Evolutionary conservation across 352 stramenopile genomes (phyloP).

Genomic region (Pythium monospermum): DNA sequence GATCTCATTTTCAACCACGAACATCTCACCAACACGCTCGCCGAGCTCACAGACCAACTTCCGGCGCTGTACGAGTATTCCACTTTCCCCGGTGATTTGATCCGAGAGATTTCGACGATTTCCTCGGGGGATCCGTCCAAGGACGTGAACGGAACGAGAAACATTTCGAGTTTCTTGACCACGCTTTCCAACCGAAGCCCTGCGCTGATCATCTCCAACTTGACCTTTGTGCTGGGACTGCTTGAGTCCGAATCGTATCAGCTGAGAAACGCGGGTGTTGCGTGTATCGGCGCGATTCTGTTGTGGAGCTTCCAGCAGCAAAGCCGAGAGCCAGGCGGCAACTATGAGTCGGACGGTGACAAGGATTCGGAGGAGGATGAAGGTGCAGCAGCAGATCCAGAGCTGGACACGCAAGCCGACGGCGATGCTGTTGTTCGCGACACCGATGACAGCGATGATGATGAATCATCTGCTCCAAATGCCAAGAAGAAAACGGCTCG

Average conservation of each 20-base stretch:
- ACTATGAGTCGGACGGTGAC: constrained; percentile 23
- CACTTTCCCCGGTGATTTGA: constrained; percentile 61
- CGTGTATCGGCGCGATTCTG: constrained; percentile 71
- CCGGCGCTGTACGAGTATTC: constrained; percentile 58
- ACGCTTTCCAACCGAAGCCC: constrained; percentile 57
- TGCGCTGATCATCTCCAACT: constrained; percentile 65
- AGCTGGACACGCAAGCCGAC: too few species aligned
- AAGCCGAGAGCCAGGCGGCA: constrained; percentile 19
- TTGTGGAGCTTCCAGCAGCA: constrained; percentile 70
- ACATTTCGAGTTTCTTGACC: constrained; percentile 70
- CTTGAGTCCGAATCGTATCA: constrained; percentile 77
- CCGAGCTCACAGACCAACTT: constrained; percentile 57
- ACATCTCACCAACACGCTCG: constrained; percentile 50
- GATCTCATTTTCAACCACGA: constrained; percentile 73
- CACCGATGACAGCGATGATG: constrained; percentile 17
- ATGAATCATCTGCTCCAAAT: constrained; percentile 4
- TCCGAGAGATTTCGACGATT: constrained; percentile 75
- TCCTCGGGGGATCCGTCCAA: constrained; percentile 63
- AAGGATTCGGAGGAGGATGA: too few species aligned
- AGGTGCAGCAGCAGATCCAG: too few species aligned
- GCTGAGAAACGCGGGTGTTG: constrained; percentile 65
- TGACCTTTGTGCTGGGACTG: constrained; percentile 71
- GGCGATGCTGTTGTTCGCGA: too few species aligned
- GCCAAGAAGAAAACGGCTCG: not conserved
- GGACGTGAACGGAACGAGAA: constrained; percentile 61